Evolutionary conservation across 2,329 filamentous ascomycete genomes (phyloP), one percentile per base, ranked within the genome.

Genomic region (Aspergillus pseudoterreus): DNA sequence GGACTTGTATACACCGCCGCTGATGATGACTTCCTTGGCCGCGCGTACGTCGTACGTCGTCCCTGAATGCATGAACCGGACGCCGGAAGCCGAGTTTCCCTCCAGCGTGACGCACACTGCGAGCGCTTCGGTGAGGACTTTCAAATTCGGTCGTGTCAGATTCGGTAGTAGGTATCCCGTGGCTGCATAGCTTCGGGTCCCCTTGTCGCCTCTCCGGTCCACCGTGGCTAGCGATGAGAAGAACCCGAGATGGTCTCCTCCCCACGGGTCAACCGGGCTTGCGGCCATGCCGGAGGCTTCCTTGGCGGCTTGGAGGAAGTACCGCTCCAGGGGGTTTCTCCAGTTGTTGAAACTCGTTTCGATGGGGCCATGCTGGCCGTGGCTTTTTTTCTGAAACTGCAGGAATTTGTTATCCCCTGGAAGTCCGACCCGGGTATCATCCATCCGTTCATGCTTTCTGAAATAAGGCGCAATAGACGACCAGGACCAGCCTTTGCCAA

Each of bases 1-100:
- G n/a, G 78, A 82, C 61, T 78, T 78, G 38, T 79, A 70, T 24
- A 76, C 77, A 0, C 83, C 84, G 1, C 81, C 81, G 3, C 77
- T 78, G 2, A 87, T 66, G 36, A 87, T 74, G 14, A 85, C 75
- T 57, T 86, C 82, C 42, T 63, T 57, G 30, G 55, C 63, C 55
- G 59, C 68, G 5, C 54, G 70, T 4, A 71, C 64, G 6, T 58
- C 60, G 47, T 70, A 64, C 4, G 63, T 62, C 10, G 63, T 56
- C 3, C 72, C 72, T 5, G 65, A 59, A 38, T 68, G 62, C 2
- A 59, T 63, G 57, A 80, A 75, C 9, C 65, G 70, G 9, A 77
- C 76, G 15, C 75, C 75, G 21, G 51, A 54, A 6, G 55, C 54
- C 14, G 47, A 49, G 12, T 59, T 52, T 4, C 55, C 43, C 10